Evolutionary conservation across 2,329 filamentous ascomycete genomes (phyloP), one percentile per base, ranked within the genome.

Genomic region (Fusarium proliferatum): DNA sequence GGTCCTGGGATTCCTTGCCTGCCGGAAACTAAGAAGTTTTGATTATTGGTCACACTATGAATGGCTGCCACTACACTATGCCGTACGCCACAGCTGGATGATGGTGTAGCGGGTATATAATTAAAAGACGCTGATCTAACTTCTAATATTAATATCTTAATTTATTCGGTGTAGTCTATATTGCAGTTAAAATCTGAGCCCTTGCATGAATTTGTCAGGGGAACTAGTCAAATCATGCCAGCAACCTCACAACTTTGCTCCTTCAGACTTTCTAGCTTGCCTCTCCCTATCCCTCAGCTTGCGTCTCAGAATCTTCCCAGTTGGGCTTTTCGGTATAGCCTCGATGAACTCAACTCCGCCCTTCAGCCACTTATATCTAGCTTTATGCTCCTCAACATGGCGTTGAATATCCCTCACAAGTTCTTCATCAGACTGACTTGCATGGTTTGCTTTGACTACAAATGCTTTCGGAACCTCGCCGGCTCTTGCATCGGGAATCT

Each of bases 271-370:
- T 3, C 45, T 55, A 7, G 23, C 34, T 21, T 49, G 26, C 3
- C 11, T 64, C 13, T 69, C 67, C 23, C 26, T 69, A 5, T 69
- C 67, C 3, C 65, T 45, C 9, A 70, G 13, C n/a, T 51, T 64
- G 0, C 67, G 46, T 1, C 67, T 64, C 33, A 70, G 17, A 52
- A 94, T 93, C 87, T 94, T 94, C 9, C 92, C 92, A 75, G 89
- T 92, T 0, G 91, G 88, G 76, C 89, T 92, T 86, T 94, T 94
- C 7, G 92, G 92, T 30, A 94, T 89, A 45, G 84, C 85, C 30
- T 91, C 88, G 10, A 92, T 84, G 69, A 93, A 92, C 78, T 90
- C 88, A 4, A 93, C 82, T 0, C 84, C 87, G 58, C 89, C 91
- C 75, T 88, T 88, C 66, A 93, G 84, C 85, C 88, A 90, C 82